These are phyloP conservation scores for Diaporthe batatas DNA, from an alignment of 2,329 filamentous ascomycete species.

Conservation along the genomic window DNA sequence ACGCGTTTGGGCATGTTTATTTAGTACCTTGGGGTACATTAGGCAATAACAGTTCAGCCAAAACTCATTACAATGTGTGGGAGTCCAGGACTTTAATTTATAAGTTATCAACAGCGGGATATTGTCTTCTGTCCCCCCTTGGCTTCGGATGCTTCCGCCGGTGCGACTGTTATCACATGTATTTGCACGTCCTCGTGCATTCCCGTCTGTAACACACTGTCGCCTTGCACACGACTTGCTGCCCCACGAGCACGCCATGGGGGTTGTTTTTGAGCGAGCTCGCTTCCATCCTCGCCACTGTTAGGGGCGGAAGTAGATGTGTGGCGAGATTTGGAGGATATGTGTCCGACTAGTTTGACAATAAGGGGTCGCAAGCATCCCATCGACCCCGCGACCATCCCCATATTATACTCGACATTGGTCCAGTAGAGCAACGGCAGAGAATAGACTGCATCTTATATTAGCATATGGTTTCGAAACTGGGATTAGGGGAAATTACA, in stretches of 20 bases:
- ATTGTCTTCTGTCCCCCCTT: not conserved
- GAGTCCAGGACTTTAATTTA: not conserved
- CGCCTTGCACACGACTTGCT: slow-evolving; percentile 8
- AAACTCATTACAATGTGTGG: no score
- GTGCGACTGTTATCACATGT: not conserved
- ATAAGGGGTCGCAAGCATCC: slow-evolving; percentile 10
- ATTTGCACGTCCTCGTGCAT: not conserved
- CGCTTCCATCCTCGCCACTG: not conserved
- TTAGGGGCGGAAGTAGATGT: not conserved
- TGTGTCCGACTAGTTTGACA: not conserved
- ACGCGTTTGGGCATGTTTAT: no score
- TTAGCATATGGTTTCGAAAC: not conserved
- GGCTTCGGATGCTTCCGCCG: not conserved
- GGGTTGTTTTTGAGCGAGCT: not conserved
- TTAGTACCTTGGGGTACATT: no score
- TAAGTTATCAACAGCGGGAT: no score
- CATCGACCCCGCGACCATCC: slow-evolving; percentile 22
- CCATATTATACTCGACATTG: slow-evolving; percentile 18
- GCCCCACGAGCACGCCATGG: not conserved
- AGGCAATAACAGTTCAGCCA: not conserved
- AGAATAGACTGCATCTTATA: not conserved
- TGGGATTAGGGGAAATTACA: not conserved
- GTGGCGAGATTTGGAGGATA: not conserved
- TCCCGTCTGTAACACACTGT: not conserved
- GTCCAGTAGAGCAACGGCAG: slow-evolving; percentile 10